A percentile compares a stretch with the other conserved stretches of the same genome.
These are phyloP conservation scores for Fraxinus platypoda DNA, from an alignment of 305 asterid genomes.

Conservation along the genomic window DNA sequence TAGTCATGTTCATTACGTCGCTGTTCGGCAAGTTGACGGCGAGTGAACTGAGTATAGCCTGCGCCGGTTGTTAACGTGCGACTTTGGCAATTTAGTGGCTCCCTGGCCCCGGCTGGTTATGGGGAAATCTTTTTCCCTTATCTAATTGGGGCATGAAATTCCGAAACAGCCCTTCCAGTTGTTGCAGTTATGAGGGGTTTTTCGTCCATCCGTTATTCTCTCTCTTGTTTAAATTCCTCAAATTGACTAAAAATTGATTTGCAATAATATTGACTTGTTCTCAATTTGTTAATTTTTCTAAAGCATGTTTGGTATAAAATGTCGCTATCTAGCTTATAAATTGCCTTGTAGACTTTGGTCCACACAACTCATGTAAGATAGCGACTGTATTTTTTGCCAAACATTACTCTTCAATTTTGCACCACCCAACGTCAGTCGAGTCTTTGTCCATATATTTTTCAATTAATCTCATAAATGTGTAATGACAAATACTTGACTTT, in stretches of 20 bases:
- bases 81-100: background rate
- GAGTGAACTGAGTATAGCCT: slow-evolving; percentile 17
- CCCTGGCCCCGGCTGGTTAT: background rate
- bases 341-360: no score
- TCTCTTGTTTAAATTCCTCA: background rate
- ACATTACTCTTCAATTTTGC: no score
- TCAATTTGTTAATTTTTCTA: no score
- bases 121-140: background rate
- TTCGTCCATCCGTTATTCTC: background rate
- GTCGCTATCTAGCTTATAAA: no score
- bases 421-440: no score
- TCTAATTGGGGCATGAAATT: background rate
- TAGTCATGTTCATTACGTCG: background rate
- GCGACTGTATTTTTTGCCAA: no score
- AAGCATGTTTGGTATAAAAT: no score
- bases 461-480: no score
- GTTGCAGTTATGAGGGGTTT: background rate
- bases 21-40: slow-evolving; percentile 11
- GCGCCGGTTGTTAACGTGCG: slow-evolving; percentile 10
- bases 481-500: no score
- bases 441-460: no score
- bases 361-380: no score
- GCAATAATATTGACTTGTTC: no score
- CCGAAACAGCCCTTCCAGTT: background rate
- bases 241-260: background rate